Percentiles rank a stretch among this genome's conserved stretches.
These are phyloP conservation scores for Fusarium sp. DNA, from an alignment of 2,329 filamentous ascomycete species.

Conservation along the genomic window DNA sequence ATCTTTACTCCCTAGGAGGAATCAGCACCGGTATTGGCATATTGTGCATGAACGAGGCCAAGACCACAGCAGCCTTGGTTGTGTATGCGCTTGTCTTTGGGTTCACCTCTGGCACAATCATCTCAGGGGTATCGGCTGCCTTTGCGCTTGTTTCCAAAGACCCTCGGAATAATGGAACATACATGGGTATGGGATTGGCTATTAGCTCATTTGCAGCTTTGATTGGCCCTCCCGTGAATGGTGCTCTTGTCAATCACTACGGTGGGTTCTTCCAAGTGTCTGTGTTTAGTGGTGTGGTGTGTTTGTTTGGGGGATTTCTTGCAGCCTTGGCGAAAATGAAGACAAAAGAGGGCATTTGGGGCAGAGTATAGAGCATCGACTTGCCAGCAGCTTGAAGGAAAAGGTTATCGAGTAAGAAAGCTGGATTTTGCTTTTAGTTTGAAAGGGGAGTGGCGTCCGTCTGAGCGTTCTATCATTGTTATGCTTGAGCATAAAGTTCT, in stretches of 20 bases:
- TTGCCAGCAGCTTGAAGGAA: too few relatives aligned
- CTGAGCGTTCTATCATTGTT: too few relatives aligned
- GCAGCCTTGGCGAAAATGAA: constrained; percentile 22
- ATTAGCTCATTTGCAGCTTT: constrained; percentile 59
- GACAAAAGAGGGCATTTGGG: constrained; percentile 19
- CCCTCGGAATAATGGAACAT: constrained; percentile 60
- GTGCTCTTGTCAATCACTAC: constrained; percentile 55
- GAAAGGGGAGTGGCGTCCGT: too few relatives aligned
- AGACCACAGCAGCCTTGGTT: constrained; percentile 51
- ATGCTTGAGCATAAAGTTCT: too few relatives aligned
- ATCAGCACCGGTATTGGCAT: constrained; percentile 35
- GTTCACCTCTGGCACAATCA: constrained; percentile 58
- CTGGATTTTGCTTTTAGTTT: neutral
- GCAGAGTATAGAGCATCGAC: neutral
- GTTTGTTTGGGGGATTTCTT: constrained; percentile 37
- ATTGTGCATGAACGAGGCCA: constrained; percentile 51
- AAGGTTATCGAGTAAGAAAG: too few relatives aligned
- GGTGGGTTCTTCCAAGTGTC: constrained; percentile 46
- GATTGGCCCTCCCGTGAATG: constrained; percentile 55
- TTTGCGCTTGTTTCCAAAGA: constrained; percentile 54
- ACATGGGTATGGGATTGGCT: constrained; percentile 65
- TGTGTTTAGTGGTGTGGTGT: constrained; percentile 42
- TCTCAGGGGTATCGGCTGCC: constrained; percentile 60
- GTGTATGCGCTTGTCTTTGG: constrained; percentile 56
- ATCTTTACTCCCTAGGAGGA: constrained; percentile 53